Evolutionary conservation across 805 yeast species (phyloP), one percentile per base, ranked within the genome.

Genomic region (Ogataea paradorogensis): DNA sequence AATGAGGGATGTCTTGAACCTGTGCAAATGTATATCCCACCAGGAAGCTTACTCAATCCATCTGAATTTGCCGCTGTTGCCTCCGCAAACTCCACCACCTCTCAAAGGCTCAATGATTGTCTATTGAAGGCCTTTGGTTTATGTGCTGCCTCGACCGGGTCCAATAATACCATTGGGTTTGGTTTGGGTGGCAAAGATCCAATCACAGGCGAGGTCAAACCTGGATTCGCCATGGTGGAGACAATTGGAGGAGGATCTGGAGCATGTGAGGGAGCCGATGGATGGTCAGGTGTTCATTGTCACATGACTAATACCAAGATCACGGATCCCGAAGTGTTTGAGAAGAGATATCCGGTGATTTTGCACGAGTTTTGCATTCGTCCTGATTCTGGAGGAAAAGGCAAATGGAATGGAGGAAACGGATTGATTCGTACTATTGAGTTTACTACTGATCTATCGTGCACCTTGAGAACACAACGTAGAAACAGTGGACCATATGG

Each of bases 71-170:
- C 76, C 31, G 78, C 58, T 8, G 58, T 53, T 14, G 48, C 48
- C 5, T 57, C 62, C 34, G 79, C 78, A 27, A 76, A 75, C 48
- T 78, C 76, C 9, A 82, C 85, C 62, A 88, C 96, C 1, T 81
- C 95, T 2, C 96, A 89, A 62, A 72, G 95, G 48, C 79, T 89
- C 27, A 85, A 90, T 1, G 95, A 86, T 61, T 89, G 82, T 5
- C 74, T 89, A 27, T 67, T 88, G 52, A 80, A 80, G 51, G 91
- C 96, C 0, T 86, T 88, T 56, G 73, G 76, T 40, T 84, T 87
- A 4, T 81, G 84, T 58, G 95, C 95, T 3, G 95, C 88, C 40
- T 85, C 95, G 1, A 95, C 87, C 56, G 95, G 95, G 23, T 88
- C 90, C 40, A 84, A 91, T 61, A 88, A 88, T 63, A 87, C 86